Base-by-base conservation (phyloP, 306 rosid species). In the Cicer arietinum region DNA sequence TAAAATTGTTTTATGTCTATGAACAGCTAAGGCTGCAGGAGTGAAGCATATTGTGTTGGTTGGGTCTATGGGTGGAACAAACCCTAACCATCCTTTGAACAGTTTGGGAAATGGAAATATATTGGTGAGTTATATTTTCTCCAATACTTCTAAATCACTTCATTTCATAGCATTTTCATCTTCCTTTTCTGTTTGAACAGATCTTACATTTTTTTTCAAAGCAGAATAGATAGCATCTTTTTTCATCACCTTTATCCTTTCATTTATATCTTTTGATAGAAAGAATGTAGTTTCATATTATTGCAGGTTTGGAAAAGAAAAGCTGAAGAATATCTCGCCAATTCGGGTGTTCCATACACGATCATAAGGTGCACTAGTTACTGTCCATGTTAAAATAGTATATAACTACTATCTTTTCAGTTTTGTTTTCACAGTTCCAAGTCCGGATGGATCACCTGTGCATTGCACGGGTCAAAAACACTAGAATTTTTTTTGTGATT, bases 21-120 rank as follows among this genome's bases (percentile, higher is more conserved):
- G 73, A 80, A 77, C 94, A 94, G 98, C 98, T 51, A 94, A 91
- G 91, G 93, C 81, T 71, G 95, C 88, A 6, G 98, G 98, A 69
- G 97, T 89, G 85, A 91, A 90, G 88, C 98, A 90, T 48, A 83
- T 94, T 37, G 95, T 94, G 85, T 85, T 94, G 86, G 93, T 94
- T 67, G 98, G 98, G 44, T 94, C 98, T 53, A 94, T 94, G 98
- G 98, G 98, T 58, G 98, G 98, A 77, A 89, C 93, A 41, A 87
- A 90, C 76, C 83, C 68, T 7, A 89, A 85, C 78, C 84, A 91
- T 77, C 96, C 96, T 69, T 76, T 94, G 86, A 94, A 94, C 85
- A 84, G 77, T 69, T 82, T 94, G 88, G 98, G 93, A 16, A 89
- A 89, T 51, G 98, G 98, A 75, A 91, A 94, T 71, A 94, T 94